A percentile compares a stretch with the other conserved stretches of the same genome.
These are phyloP conservation scores for Chlamydomonas reinhardtii DNA, from an alignment of 163 green algal genomes.

Conservation along the genomic window DNA sequence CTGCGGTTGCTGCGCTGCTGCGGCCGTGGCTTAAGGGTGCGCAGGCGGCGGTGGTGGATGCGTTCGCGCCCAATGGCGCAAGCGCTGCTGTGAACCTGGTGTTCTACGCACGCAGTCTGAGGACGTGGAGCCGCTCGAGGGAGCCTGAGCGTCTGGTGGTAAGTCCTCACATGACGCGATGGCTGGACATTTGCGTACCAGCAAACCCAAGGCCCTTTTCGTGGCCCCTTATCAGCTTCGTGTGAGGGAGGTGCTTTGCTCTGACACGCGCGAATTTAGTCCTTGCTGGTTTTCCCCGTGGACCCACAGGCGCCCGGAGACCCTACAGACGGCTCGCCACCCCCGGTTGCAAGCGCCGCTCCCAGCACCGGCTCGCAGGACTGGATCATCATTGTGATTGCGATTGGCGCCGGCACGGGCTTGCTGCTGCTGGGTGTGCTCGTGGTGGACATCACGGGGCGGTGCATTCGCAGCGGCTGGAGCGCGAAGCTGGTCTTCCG, in stretches of 20 bases:
- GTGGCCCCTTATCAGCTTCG: too few relatives aligned
- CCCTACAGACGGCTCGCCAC: neutral
- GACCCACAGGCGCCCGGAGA: too few relatives aligned
- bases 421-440: neutral
- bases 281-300: too few relatives aligned
- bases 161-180: neutral
- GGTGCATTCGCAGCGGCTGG: neutral
- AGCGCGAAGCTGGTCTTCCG: neutral
- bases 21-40: neutral
- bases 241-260: too few relatives aligned
- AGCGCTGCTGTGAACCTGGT: conserved; percentile 1
- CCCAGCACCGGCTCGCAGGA: neutral
- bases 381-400: neutral
- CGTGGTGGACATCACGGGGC: neutral
- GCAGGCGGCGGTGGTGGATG: neutral
- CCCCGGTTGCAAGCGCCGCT: neutral
- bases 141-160: neutral
- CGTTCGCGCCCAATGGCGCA: neutral
- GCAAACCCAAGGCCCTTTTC: too few relatives aligned
- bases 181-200: too few relatives aligned
- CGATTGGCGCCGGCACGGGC: neutral
- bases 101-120: conserved; percentile 3
- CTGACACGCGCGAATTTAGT: too few relatives aligned
- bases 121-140: neutral
- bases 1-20: neutral